Percentiles rank a stretch among this genome's conserved stretches.
phyloP scores from a whole-genome alignment of 371 early-diverging fungal species.

The Rhizopus arrhizus region DNA sequence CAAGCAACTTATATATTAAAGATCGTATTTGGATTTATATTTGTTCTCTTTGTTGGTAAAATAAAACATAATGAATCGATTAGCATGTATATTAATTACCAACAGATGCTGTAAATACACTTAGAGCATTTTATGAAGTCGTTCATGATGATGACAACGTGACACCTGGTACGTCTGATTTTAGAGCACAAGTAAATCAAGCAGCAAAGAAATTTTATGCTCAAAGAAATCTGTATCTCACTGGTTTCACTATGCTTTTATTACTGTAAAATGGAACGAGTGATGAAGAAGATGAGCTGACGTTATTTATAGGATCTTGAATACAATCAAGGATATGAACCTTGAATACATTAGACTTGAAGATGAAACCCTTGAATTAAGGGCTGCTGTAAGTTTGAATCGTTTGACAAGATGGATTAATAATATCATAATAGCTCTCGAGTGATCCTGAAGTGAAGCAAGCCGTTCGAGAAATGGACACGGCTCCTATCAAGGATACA shows the following conservation, averaged over 20 bases:
- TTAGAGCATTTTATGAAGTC: conserved; percentile 43
- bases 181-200: conserved; percentile 58
- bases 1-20: conserved; percentile 52
- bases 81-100: neutral
- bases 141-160: conserved; percentile 34
- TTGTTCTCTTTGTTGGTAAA: conserved; percentile 64
- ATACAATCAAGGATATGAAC: conserved; percentile 26
- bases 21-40: conserved; percentile 59
- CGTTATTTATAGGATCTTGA: conserved; percentile 22
- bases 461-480: conserved; percentile 22
- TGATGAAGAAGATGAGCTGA: neutral
- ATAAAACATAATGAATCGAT: neutral
- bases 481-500: conserved; percentile 20
- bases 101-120: conserved; percentile 66
- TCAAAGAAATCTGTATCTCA: conserved; percentile 79
- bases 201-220: conserved; percentile 80
- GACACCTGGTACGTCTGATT: conserved; percentile 30
- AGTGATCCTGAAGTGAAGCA: conserved; percentile 21
- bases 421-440: conserved; percentile 13
- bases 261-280: conserved; percentile 22
- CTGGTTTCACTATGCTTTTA: conserved; percentile 31
- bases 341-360: conserved; percentile 29
- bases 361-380: conserved; percentile 27
- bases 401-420: neutral
- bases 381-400: conserved; percentile 24